Conservation (phyloP, 2,329 filamentous ascomycete species). For the Scedosporium apiospermum region DNA sequence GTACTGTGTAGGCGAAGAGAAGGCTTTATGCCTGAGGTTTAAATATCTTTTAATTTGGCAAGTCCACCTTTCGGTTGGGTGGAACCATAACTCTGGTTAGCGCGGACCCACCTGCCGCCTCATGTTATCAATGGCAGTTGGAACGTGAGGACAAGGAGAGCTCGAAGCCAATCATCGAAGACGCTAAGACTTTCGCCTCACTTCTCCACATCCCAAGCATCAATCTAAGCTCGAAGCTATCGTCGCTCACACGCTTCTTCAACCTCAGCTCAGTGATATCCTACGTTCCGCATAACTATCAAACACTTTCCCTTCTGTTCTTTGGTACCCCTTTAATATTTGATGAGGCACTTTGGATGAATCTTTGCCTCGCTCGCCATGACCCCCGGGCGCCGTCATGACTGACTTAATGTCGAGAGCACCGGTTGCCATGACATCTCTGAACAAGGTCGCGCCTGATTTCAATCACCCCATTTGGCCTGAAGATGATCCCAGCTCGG, state of each 20-base stretch:
- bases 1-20: background rate
- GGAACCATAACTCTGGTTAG: background rate
- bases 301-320: background rate
- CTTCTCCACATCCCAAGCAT: background rate
- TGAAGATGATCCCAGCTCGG: background rate
- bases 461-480: background rate
- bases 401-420: background rate
- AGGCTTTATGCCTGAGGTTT: background rate
- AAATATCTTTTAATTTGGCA: background rate
- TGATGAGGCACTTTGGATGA: background rate
- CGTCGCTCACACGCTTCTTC: background rate
- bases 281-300: background rate
- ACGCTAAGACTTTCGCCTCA: background rate
- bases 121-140: background rate
- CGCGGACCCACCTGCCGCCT: background rate
- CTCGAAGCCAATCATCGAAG: background rate
- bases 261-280: background rate
- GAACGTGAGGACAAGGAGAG: background rate
- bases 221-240: background rate
- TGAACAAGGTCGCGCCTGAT: background rate
- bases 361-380: background rate
- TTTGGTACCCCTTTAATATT: background rate
- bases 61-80: no score
- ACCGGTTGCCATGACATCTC: background rate
- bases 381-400: background rate